These are phyloP conservation scores for Epichloe gansuensis DNA, from an alignment of 2,329 filamentous ascomycete species.

Conservation along the genomic window DNA sequence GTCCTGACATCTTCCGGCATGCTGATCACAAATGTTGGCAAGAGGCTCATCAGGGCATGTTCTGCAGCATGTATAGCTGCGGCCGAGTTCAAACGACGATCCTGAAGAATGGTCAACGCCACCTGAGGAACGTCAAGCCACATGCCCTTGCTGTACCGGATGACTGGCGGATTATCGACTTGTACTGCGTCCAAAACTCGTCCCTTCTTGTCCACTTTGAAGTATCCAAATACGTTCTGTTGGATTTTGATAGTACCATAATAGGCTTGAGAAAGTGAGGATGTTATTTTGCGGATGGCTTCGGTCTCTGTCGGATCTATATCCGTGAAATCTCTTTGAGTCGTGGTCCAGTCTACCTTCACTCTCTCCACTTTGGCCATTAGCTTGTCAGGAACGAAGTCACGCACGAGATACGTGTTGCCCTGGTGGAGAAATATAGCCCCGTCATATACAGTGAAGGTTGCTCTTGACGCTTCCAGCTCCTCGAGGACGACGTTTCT, in stretches of 20 bases:
- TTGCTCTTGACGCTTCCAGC: constrained; percentile 88
- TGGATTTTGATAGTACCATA: constrained; percentile 78
- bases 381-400: constrained; percentile 67
- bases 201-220: constrained; percentile 81
- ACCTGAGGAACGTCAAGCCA: constrained; percentile 82
- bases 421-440: constrained; percentile 96
- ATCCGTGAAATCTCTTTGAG: constrained; percentile 86
- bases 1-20: constrained; percentile 87
- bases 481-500: constrained; percentile 83
- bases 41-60: constrained; percentile 73
- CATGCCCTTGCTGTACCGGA: constrained; percentile 76
- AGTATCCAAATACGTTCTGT: constrained; percentile 88
- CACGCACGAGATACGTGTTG: constrained; percentile 80
- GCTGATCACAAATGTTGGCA: constrained; percentile 83
- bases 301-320: constrained; percentile 90
- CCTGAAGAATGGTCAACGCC: constrained; percentile 67
- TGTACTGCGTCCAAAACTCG: constrained; percentile 84
- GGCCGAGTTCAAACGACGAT: constrained; percentile 62
- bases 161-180: constrained; percentile 85
- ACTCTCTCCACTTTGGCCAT: constrained; percentile 83
- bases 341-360: constrained; percentile 88
- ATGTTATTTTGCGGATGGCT: constrained; percentile 58
- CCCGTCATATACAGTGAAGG: constrained; percentile 92
- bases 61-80: constrained; percentile 91
- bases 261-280: constrained; percentile 58